Evolutionary conservation across 2,329 filamentous ascomycete species (phyloP), one percentile per base, ranked within the genome.

Genomic region (Penicillium sp.): DNA sequence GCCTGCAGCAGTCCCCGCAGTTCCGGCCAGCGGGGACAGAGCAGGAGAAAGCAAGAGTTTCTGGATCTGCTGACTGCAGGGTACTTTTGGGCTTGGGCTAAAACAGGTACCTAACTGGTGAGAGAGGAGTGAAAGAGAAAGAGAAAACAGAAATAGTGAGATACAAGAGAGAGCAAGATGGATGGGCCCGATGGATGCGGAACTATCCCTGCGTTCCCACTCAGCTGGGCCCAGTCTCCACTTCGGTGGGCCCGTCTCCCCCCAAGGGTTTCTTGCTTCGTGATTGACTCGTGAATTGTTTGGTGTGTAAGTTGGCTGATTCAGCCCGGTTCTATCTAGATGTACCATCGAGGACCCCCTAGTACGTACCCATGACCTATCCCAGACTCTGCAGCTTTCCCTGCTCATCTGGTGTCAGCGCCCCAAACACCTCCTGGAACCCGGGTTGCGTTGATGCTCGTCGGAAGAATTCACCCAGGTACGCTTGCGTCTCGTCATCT

Each of bases 401-500:
- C 59, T 75, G 73, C 56, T 87, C 85, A 42, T 78, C 75, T 13
- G 76, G 71, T 2, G 73, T 84, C 60, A 87, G 65, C n/a, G 77
- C 73, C 14, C 69, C 73, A 69, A 83, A 87, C 21, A 84, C 69
- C 46, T 81, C 79, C 24, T 75, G 75, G 65, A 87, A 87, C 11
- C 76, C 81, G 2, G 77, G 73, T 60, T 81, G 81, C n/a, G 74
- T 71, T 13, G 78, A 81, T 40, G 80, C 78, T 37, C 78, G 75
- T 39, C 76, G 79, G 76, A 97, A 97, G 77, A 96, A 97, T 13
- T 92, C 86, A 1, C 86, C 82, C 43, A 97, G 79, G 71, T 91
- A 96, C 3, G 83, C 84, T 71, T 96, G 91, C 7, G 92, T 96
- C 79, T 96, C 92, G 68, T 97, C 91, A 69, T 97, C 93, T 29